Conservation (phyloP, 176 grass and related monocot species). For the Hsuehochloa calcarea region DNA sequence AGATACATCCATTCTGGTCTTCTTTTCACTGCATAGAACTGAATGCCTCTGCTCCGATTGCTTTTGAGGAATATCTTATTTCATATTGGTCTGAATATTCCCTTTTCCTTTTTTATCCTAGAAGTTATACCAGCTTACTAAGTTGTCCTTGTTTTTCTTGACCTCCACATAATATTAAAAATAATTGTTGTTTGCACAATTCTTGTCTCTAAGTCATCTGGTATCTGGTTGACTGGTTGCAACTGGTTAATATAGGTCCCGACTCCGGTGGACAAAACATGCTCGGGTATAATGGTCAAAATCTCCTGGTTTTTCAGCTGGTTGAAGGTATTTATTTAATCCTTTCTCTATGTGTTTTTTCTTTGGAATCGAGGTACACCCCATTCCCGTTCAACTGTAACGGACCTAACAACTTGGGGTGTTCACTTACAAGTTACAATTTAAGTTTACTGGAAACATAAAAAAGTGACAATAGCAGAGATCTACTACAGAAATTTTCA, state of each 20-base stretch:
- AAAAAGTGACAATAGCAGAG: neutral
- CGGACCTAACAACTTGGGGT: neutral
- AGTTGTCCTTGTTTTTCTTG: neutral
- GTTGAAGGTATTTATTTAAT: slow-evolving; percentile 28
- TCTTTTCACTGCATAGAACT: neutral
- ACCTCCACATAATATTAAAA: neutral
- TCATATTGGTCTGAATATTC: neutral
- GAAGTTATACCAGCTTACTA: neutral
- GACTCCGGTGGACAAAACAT: neutral
- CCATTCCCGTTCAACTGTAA: neutral
- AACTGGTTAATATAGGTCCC: slow-evolving; percentile 34
- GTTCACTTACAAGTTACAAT: neutral
- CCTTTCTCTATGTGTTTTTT: neutral
- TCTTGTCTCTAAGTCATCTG: neutral
- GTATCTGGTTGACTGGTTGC: neutral
- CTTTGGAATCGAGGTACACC: neutral
- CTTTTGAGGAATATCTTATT: neutral
- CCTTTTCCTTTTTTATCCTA: neutral
- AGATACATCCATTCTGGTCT: neutral
- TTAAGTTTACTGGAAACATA: neutral
- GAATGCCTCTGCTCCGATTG: neutral
- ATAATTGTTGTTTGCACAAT: neutral
- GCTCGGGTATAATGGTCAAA: neutral
- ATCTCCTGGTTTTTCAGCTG: neutral
- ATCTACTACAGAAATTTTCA: neutral